These are phyloP conservation scores for Botrytis squamosa DNA, from an alignment of 2,329 filamentous ascomycete genomes.

Conservation along the genomic window DNA sequence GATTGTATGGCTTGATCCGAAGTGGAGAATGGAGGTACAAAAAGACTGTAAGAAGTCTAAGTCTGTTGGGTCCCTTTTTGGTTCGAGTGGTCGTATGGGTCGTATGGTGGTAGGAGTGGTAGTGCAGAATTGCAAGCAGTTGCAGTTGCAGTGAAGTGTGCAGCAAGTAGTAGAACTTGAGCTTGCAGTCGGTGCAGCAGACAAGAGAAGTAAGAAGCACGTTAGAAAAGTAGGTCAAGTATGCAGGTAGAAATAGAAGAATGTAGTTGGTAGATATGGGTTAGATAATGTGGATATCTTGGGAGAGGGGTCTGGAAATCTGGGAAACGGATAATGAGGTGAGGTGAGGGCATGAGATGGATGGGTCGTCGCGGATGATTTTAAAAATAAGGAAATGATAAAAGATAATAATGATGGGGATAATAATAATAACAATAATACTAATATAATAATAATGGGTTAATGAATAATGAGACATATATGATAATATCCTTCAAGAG, in stretches of 20 bases:
- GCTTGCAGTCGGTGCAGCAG: constrained; percentile 9
- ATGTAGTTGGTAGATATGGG: constrained; percentile 16
- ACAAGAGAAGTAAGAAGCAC: constrained; percentile 12
- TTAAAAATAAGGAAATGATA: background rate
- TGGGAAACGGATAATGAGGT: constrained; percentile 11
- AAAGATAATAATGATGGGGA: too few relatives aligned
- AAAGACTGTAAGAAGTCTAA: constrained; percentile 16
- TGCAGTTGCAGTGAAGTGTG: constrained; percentile 10
- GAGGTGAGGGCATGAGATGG: constrained; percentile 8
- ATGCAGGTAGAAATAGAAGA: constrained; percentile 17
- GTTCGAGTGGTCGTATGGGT: constrained; percentile 18
- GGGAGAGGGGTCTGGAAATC: constrained; percentile 14
- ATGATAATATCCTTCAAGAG: background rate
- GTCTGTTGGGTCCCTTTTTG: constrained; percentile 16
- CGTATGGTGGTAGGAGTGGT: constrained; percentile 19
- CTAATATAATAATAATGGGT: background rate
- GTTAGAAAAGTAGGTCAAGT: constrained; percentile 3
- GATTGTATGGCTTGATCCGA: constrained; percentile 18
- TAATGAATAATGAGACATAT: background rate
- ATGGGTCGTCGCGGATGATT: constrained; percentile 8
- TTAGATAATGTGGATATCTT: constrained; percentile 15
- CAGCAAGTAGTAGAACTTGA: constrained; percentile 17
- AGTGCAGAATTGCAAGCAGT: constrained; percentile 16
- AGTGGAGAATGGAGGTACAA: constrained; percentile 21
- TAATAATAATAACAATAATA: background rate